These are phyloP conservation scores for Tolypocladium pustulatum DNA, from an alignment of 2,329 filamentous ascomycete genomes.

Conservation along the genomic window DNA sequence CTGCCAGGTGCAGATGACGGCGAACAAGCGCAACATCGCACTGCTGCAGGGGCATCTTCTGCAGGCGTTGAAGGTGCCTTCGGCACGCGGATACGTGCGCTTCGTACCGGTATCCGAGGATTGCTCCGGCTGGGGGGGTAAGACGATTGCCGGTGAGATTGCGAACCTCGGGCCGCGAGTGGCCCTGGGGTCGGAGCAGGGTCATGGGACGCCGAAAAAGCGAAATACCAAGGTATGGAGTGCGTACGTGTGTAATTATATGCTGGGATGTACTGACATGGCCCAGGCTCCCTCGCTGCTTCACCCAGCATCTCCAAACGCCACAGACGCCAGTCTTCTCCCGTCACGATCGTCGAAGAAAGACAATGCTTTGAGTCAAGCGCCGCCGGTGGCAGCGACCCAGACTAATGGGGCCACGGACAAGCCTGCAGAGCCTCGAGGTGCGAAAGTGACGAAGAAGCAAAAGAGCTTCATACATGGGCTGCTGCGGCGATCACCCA, in stretches of 20 bases:
- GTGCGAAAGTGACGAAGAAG: neutral
- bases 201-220: neutral
- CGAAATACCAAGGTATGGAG: constrained; percentile 4
- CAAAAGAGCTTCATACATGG: neutral
- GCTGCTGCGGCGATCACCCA: neutral
- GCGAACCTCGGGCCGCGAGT: constrained; percentile 5
- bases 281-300: neutral
- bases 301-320: neutral
- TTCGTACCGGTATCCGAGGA: constrained; percentile 63
- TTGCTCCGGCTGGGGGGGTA: constrained; percentile 59
- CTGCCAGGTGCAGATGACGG: constrained; percentile 56
- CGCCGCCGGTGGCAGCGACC: neutral
- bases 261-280: neutral
- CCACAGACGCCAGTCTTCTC: neutral
- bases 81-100: constrained; percentile 59
- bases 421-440: neutral
- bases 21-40: constrained; percentile 72
- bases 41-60: constrained; percentile 67
- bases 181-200: neutral
- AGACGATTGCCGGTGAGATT: constrained; percentile 58
- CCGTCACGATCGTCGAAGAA: neutral
- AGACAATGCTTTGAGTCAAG: no score
- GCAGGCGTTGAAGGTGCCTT: constrained; percentile 55
- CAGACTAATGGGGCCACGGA: neutral
- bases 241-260: neutral